phyloP scores from a whole-genome alignment of 2,329 filamentous ascomycete species.

The Paecilomyces dactylethromorphus region DNA sequence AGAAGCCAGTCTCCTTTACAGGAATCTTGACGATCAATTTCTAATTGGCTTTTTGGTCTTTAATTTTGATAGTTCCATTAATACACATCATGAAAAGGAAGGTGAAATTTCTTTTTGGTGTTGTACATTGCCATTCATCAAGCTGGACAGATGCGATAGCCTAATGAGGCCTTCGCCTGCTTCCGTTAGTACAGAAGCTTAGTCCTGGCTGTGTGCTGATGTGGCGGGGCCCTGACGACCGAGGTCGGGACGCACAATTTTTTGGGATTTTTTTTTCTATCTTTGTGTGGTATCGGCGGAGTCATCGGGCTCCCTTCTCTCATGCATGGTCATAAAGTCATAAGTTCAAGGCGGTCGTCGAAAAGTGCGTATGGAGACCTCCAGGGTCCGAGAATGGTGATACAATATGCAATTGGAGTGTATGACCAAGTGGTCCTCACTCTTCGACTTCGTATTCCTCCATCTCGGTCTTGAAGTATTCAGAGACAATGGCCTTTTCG shows the following conservation, averaged over 20 bases:
- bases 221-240: neutral
- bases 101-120: neutral
- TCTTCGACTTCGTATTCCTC: slow-evolving; percentile 53
- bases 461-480: slow-evolving; percentile 68
- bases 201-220: neutral
- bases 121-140: neutral
- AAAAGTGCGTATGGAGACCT: neutral
- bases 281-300: neutral
- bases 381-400: neutral
- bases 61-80: neutral
- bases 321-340: neutral
- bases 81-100: neutral
- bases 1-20: too few species aligned
- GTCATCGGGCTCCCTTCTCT: neutral
- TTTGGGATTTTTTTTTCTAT: neutral
- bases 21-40: neutral
- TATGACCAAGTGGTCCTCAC: slow-evolving; percentile 9
- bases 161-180: neutral
- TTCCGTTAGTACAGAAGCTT: neutral
- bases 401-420: neutral
- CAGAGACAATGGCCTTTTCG: slow-evolving; percentile 62
- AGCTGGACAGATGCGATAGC: neutral
- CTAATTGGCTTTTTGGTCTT: neutral
- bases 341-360: neutral
- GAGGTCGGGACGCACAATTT: neutral